Base-by-base conservation (phyloP, 2,329 filamentous ascomycete genomes). In the Claviceps sp. region DNA sequence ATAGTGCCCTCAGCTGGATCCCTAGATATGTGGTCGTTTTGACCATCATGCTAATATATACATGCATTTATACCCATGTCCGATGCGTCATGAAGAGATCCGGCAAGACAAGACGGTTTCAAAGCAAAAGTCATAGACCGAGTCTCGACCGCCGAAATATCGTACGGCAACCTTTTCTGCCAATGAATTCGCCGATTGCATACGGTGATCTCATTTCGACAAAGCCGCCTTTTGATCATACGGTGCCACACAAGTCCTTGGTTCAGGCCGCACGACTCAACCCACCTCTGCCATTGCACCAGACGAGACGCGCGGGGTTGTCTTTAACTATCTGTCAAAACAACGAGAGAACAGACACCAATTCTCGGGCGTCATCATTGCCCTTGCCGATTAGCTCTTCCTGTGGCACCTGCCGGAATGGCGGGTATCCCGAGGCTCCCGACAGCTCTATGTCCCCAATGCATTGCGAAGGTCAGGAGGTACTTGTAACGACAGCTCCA, bases 61-160 rank as follows among this genome's bases (percentile, higher is more conserved):
- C 77, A 24, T 78, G 77, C 6, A 82, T 89, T n/a, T 89, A 89
- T 62, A 61, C 79, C 11, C 85, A 87, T 56, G 80, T 89, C 7
- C 67, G 70, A 19, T 64, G 68, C 11, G 62, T 70, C 38, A 70
- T 75, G 60, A 64, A 62, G 3, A 64, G 68, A 3, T 73, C 73
- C 51, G 65, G 64, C 22, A 56, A 56, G n/a, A 55, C 49, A 8
- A 52, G 52, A 16, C 53, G 48, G 8, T 54, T 49, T 22, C 42
- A 34, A 40, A 41, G 17, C 39, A 11, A 24, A 40, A 14, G 30
- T 34, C 10, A 38, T 41, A 17, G 43, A 39, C n/a, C 50, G 8
- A 13, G 48, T 37, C 53, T 45, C n/a, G 57, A 55, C 48, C 19
- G 49, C 53, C 7, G 51, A 46, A 5, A 56, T 50, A 17, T 42